A percentile compares a stretch with the other conserved stretches of the same genome.
phyloP scores from a whole-genome alignment of 495 filamentous ascomycete genomes.

The Xylaria flabelliformis region DNA sequence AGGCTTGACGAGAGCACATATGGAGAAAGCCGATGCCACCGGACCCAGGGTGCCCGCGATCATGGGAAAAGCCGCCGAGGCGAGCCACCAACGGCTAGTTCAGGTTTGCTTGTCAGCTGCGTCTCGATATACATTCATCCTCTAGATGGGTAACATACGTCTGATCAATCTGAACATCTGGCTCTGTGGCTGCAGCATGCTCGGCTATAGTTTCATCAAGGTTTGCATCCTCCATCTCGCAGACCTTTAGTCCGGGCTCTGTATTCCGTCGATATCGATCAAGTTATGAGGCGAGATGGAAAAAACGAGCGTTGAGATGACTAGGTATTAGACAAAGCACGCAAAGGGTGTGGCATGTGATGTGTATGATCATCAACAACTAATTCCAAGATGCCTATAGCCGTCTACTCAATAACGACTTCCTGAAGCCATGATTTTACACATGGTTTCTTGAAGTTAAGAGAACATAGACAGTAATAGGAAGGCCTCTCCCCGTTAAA shows the following conservation, averaged over 20 bases:
- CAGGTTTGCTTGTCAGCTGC: conserved; percentile 16
- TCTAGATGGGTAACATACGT: conserved; percentile 46
- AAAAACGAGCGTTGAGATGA: conserved; percentile 2
- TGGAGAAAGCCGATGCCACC: conserved; percentile 78
- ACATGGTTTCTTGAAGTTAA: conserved; percentile 5
- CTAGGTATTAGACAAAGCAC: not conserved
- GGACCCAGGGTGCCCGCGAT: conserved; percentile 85
- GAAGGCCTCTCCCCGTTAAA: not conserved
- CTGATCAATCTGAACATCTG: conserved; percentile 63
- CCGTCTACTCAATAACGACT: not conserved
- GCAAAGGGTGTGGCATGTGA: not conserved
- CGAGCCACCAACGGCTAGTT: conserved; percentile 81
- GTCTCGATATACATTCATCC: not conserved
- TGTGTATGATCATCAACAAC: not conserved
- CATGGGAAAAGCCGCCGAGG: conserved; percentile 80
- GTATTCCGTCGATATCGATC: not conserved
- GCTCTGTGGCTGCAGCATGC: conserved; percentile 50
- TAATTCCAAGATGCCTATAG: not conserved
- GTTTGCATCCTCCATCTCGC: conserved; percentile 66
- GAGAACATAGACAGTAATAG: not conserved
- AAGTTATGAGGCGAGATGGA: not conserved
- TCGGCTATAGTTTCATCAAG: conserved; percentile 61
- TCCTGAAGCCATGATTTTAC: not conserved
- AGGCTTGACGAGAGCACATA: conserved; percentile 74
- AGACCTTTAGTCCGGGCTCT: not conserved